Evolutionary conservation across 257 asterid species (phyloP).

Genomic region (Leonotis leonurus): DNA sequence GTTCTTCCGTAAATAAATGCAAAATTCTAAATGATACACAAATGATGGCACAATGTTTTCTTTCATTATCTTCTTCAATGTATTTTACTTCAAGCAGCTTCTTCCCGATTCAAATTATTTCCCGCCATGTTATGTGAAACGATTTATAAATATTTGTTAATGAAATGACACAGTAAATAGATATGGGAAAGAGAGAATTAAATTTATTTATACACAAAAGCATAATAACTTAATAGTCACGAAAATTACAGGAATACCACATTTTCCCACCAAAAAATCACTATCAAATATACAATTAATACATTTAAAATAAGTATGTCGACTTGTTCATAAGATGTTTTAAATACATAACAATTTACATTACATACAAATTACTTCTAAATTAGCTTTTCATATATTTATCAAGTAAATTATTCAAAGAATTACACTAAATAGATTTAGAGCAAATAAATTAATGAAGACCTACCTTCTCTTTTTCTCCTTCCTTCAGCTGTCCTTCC

Average conservation of each 20-base stretch:
- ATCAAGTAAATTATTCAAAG: too few species aligned
- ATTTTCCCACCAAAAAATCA: background rate
- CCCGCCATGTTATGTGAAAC: constrained; percentile 44
- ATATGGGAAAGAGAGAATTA: constrained; percentile 1
- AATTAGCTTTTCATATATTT: too few species aligned
- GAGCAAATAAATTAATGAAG: too few species aligned
- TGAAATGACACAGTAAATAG: background rate
- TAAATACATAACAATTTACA: too few species aligned
- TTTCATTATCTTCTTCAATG: constrained; percentile 93
- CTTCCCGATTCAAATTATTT: constrained; percentile 81
- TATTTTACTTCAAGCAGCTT: constrained; percentile 95
- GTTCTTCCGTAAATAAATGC: background rate
- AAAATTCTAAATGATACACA: background rate
- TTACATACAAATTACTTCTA: too few species aligned
- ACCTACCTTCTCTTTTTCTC: constrained; percentile 81
- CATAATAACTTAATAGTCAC: background rate
- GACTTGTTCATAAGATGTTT: too few species aligned
- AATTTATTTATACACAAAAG: background rate
- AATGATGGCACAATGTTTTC: constrained; percentile 74
- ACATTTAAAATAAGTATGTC: too few species aligned
- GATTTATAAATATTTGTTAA: constrained; percentile 6
- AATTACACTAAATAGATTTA: too few species aligned
- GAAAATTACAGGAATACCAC: background rate
- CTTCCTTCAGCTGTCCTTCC: constrained; percentile 81
- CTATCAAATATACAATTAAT: too few species aligned